A percentile compares a stretch with the other conserved stretches of the same genome.
phyloP scores from a whole-genome alignment of 2,329 filamentous ascomycete genomes.

The Rhynchosporium agropyri region DNA sequence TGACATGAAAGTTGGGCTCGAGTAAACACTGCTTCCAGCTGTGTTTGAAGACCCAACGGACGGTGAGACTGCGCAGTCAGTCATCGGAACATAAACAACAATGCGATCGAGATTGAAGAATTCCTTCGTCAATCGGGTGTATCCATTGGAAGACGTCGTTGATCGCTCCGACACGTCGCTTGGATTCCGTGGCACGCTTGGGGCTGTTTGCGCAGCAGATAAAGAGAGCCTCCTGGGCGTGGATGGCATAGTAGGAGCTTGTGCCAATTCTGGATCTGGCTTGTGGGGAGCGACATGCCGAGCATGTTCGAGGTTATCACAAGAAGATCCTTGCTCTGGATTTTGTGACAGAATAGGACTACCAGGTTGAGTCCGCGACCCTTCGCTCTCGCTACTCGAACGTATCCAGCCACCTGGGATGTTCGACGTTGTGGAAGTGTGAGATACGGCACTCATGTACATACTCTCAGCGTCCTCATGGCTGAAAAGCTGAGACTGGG shows the following conservation, averaged over 20 bases:
- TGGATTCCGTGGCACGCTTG: constrained; percentile 30
- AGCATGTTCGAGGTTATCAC: constrained; percentile 38
- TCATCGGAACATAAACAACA: constrained; percentile 41
- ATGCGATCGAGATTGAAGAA: constrained; percentile 43
- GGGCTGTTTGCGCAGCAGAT: constrained; percentile 17
- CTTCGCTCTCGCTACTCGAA: constrained; percentile 31
- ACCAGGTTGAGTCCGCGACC: constrained; percentile 24
- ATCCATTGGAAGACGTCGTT: constrained; percentile 35
- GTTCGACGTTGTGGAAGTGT: constrained; percentile 32
- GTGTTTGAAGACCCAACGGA: constrained; percentile 18
- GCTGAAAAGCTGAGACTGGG: constrained; percentile 70
- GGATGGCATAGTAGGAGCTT: constrained; percentile 11
- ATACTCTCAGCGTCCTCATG: constrained; percentile 84
- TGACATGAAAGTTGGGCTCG: constrained; percentile 31
- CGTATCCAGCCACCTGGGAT: constrained; percentile 38
- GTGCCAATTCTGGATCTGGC: constrained; percentile 12
- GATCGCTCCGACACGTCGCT: constrained; percentile 38
- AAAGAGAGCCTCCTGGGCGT: constrained; percentile 23
- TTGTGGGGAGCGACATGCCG: constrained; percentile 21
- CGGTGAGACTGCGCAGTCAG: constrained; percentile 11
- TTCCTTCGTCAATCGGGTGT: constrained; percentile 40
- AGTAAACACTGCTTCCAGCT: constrained; percentile 29
- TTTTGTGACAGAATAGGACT: constrained; percentile 27
- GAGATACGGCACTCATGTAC: constrained; percentile 77
- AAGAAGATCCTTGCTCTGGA: constrained; percentile 10